These are phyloP conservation scores for Thuja plicata DNA, from an alignment of 83 land plant genomes.

Conservation along the genomic window DNA sequence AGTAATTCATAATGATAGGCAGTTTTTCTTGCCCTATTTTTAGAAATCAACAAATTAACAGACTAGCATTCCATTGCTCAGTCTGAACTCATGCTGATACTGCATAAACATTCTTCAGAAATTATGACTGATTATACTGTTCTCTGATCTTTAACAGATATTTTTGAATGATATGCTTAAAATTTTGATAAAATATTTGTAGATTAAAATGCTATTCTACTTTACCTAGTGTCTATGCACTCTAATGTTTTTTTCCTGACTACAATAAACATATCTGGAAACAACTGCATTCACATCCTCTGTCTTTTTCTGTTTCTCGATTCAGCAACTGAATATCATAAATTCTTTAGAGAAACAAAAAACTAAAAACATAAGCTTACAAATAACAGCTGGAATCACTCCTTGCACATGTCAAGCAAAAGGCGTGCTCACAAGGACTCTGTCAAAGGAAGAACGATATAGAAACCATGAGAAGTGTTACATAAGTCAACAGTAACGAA, in stretches of 20 bases:
- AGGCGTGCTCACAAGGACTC: slow-evolving; percentile 74
- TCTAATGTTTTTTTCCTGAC: neutral
- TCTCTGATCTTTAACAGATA: neutral
- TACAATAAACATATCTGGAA: neutral
- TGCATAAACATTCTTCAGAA: neutral
- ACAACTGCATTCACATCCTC: neutral
- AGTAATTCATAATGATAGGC: neutral
- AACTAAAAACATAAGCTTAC: slow-evolving; percentile 33
- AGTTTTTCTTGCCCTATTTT: too few species aligned
- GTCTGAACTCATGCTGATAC: neutral
- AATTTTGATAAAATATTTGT: neutral
- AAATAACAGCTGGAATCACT: slow-evolving; percentile 72
- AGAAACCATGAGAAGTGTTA: neutral
- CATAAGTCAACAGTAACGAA: neutral
- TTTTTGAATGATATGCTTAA: neutral
- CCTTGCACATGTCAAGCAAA: slow-evolving; percentile 75
- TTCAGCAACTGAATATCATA: neutral
- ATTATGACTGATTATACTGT: neutral
- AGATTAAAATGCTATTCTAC: neutral
- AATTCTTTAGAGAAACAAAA: neutral
- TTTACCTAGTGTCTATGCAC: neutral
- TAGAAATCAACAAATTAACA: neutral
- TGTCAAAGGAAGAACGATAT: slow-evolving; percentile 25
- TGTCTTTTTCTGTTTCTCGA: neutral
- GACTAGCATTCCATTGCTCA: neutral